Evolutionary conservation across 495 filamentous ascomycete genomes (phyloP), one percentile per base, ranked within the genome.

Genomic region (Staphylotrichum tortipilum): DNA sequence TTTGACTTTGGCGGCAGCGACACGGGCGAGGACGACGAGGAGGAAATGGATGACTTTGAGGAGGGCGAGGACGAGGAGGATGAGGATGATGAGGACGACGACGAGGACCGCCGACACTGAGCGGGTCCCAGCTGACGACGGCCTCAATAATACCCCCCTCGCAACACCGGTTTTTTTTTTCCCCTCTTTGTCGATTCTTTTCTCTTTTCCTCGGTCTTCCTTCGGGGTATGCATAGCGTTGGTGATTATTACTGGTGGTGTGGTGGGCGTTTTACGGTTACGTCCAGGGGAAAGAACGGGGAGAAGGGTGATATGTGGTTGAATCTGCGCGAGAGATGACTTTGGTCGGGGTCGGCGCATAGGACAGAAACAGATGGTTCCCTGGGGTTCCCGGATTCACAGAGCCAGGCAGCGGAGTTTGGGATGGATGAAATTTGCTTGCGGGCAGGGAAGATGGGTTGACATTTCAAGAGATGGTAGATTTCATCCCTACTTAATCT

Each of bases 1-100:
- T 91, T 94, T 66, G 88, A 85, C 0, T 85, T 84, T 51, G 88
- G 77, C 39, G 76, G 79, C 29, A 73, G 77, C 12, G 83, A 77
- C 34, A 71, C 74, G 2, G 79, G 73, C 24, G 72, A 73, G 19
- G 72, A 74, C 3, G 79, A 50, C 10, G 41, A 73, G 28, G 73
- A 81, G 21, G 74, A 80, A 23, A 72, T 75, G 21, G 75, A 77
- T 5, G 73, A 74, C 17, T 71, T 72, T 15, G 71, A 68, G 14
- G 64, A 72, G 7, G 73, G 69, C 3, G 67, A 68, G 31, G 69
- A 56, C 29, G 70, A 73, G 19, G 73, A 73, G 3, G 45, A 58
- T n/a, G 56, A 58, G 47, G 41, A 49, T 9, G 49, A 42, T 8
- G 41, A 45, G 0, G 40, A 38, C 7, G 49, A 52, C 7, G 23